These are phyloP conservation scores for Xenosphaeropsis pyriputrescens DNA, from an alignment of 2,329 filamentous ascomycete species.

Conservation along the genomic window DNA sequence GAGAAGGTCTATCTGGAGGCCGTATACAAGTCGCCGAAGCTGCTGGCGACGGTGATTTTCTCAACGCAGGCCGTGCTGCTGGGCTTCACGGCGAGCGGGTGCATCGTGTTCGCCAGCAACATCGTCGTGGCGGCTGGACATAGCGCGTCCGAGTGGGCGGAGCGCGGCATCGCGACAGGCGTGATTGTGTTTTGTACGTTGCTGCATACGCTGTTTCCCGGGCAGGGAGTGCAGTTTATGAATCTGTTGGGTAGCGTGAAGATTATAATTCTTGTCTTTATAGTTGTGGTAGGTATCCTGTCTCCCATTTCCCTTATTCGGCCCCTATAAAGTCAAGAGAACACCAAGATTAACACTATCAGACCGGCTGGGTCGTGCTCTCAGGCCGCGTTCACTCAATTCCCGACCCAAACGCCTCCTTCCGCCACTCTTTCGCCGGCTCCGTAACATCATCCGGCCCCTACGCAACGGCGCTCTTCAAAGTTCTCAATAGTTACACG, in stretches of 20 bases:
- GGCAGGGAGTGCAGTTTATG: conserved; percentile 41
- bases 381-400: no score
- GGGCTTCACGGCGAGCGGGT: conserved; percentile 35
- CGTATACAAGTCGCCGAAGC: conserved; percentile 33
- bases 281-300: conserved; percentile 48
- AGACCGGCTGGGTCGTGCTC: no score
- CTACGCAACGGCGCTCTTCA: conserved; percentile 32
- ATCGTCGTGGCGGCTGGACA: conserved; percentile 27
- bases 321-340: no score
- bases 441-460: no score
- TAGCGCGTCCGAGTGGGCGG: conserved; percentile 28
- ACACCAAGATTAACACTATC: conserved; percentile 1
- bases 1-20: conserved; percentile 39
- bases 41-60: conserved; percentile 34
- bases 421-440: conserved; percentile 5
- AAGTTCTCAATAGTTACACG: conserved; percentile 39
- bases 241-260: conserved; percentile 50
- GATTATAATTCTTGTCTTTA: conserved; percentile 41
- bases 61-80: conserved; percentile 33
- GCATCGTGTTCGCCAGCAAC: conserved; percentile 35
- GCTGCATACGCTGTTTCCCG: no score
- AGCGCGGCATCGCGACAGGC: conserved; percentile 3
- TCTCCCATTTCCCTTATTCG: conserved; percentile 31
- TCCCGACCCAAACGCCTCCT: conserved; percentile 3
- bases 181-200: no score